Base-by-base conservation (phyloP, 1,284 basidiomycete species). In the Gomphus bonarii region DNA sequence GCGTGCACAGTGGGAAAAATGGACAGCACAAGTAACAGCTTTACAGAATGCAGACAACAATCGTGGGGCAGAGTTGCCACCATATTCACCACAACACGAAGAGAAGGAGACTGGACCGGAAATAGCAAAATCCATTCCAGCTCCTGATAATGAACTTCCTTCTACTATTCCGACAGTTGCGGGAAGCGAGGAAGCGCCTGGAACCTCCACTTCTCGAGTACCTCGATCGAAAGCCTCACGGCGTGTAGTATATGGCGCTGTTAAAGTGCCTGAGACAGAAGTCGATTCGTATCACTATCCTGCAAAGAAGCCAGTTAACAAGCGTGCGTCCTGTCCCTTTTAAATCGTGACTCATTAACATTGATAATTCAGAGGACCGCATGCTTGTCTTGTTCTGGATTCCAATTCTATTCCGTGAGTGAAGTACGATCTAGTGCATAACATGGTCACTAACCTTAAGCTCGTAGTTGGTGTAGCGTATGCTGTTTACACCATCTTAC, bases 321-420 rank as follows among this genome's bases (percentile, higher is more conserved):
- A 88, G 73, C 82, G 88, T 90, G 68, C 69, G 84, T 73, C 20
- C 28, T 52, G 50, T 44, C 46, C 14, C 44, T 43, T 52, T 14
- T 47, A 53, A 25, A 18, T 40, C 40, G n/a, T 57, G 31, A 42
- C 51, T 65, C 0, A 61, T 50, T 63, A 25, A 47, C 62, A 18
- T 49, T 48, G 46, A 40, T 44, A 47, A 52, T 63, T 25, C 65
- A 91, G 92, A 90, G 70, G 93, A 97, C 69, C 84, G 84, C 50
- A 97, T 97, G 94, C 80, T 97, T 50, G 71, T 94, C 53, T 72
- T 91, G 58, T 97, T 97, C 77, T 97, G 94, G 94, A 78, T 97
- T 63, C 94, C 94, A 3, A 90, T 95, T 62, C 75, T 97, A 33
- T 69, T 91, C 62, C 70, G 88, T 89, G 64, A 73, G 85, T 82